These are phyloP conservation scores for Podospora bellae-mahoneyi DNA, from an alignment of 495 filamentous ascomycete genomes.

Conservation along the genomic window DNA sequence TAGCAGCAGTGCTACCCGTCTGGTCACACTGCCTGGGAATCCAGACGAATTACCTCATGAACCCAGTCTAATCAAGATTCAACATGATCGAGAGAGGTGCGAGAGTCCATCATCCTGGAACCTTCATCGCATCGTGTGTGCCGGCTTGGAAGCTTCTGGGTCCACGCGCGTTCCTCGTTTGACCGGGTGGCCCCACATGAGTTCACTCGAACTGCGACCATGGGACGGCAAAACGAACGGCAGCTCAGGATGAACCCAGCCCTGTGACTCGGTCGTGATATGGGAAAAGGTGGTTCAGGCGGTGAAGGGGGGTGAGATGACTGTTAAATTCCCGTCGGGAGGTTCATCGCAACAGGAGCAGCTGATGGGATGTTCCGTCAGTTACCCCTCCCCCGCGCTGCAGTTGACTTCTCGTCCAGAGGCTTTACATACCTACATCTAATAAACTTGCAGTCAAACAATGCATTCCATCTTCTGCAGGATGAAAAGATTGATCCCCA, in stretches of 20 bases:
- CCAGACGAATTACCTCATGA: constrained; percentile 15
- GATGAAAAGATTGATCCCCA: not conserved
- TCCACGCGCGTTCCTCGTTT: constrained; percentile 12
- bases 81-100: not conserved
- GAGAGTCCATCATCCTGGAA: not conserved
- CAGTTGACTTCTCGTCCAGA: not conserved
- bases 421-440: not conserved
- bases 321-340: constrained; percentile 8
- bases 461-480: not conserved
- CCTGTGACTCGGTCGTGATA: constrained; percentile 3
- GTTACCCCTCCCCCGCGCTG: constrained; percentile 19
- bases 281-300: not conserved
- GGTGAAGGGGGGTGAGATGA: not conserved
- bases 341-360: constrained; percentile 4
- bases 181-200: constrained; percentile 14
- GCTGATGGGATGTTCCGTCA: constrained; percentile 8
- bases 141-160: constrained; percentile 11
- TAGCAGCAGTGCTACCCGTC: constrained; percentile 16
- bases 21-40: constrained; percentile 1
- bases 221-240: constrained; percentile 2
- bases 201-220: not conserved
- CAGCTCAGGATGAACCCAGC: constrained; percentile 4
- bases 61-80: constrained; percentile 7
- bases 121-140: constrained; percentile 6
- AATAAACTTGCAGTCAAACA: not conserved